These are phyloP conservation scores for Beta macrorhiza DNA, from an alignment of 179 eudicot genomes.

Conservation along the genomic window DNA sequence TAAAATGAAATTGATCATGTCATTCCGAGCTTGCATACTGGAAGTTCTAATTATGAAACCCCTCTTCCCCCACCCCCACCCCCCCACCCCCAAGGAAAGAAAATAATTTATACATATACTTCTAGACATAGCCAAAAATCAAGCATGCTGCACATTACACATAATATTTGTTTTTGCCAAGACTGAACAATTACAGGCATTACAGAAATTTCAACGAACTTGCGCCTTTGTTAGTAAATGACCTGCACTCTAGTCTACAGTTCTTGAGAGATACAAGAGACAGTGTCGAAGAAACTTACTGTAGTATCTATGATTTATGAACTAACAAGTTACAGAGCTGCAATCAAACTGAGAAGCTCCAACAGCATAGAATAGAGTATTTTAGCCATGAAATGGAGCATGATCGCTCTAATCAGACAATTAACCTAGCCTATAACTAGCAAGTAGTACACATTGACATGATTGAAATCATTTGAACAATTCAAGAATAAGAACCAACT, in stretches of 20 bases:
- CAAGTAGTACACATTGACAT: not conserved
- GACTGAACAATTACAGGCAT: not conserved
- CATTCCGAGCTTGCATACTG: not conserved
- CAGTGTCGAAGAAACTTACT: not conserved
- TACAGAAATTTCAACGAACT: not conserved
- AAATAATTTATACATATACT: not conserved
- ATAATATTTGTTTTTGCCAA: not conserved
- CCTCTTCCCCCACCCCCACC: too few species aligned
- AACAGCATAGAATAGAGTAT: not conserved
- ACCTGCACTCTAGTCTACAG: not conserved
- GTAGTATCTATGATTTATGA: not conserved
- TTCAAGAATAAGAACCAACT: not conserved
- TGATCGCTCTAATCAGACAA: not conserved
- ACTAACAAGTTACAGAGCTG: not conserved
- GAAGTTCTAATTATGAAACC: not conserved
- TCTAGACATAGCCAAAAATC: not conserved
- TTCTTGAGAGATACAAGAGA: not conserved
- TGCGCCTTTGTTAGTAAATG: not conserved
- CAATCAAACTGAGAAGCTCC: not conserved
- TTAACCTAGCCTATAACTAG: not conserved
- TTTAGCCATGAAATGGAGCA: not conserved
- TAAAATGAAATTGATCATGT: conserved; percentile 1
- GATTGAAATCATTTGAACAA: not conserved
- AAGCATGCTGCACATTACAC: not conserved
- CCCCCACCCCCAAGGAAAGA: too few species aligned